Percentiles rank a stretch among this genome's conserved stretches.
phyloP scores from a whole-genome alignment of 208 protist species.

The Acanthamoeba castellanii region DNA sequence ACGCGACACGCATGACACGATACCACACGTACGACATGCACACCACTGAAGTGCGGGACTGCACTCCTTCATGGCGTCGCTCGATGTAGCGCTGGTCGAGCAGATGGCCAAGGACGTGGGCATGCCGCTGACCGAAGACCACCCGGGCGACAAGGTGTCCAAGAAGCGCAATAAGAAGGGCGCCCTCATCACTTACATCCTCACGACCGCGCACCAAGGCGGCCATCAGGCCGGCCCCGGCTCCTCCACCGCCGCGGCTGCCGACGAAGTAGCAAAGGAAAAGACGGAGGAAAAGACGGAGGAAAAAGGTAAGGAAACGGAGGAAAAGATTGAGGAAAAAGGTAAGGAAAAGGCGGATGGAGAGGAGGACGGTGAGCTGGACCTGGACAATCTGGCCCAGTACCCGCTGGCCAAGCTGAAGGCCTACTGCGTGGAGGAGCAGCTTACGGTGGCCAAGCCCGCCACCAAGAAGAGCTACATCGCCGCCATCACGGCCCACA shows the following conservation, averaged over 20 bases:
- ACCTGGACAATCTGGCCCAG: not conserved
- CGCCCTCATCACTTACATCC: not conserved
- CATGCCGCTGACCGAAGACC: not conserved
- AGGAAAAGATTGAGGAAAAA: not conserved
- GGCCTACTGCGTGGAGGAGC: not conserved
- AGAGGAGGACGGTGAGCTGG: not conserved
- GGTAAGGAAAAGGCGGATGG: not conserved
- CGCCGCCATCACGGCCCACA: not conserved
- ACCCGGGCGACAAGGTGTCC: not conserved
- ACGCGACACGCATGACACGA: not conserved
- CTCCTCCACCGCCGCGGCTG: not conserved
- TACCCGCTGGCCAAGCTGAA: not conserved
- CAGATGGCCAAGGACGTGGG: not conserved
- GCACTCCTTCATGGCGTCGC: not conserved
- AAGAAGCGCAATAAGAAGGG: not conserved
- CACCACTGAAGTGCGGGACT: not conserved
- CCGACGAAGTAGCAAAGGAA: not conserved
- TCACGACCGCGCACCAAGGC: not conserved
- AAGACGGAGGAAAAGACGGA: not conserved
- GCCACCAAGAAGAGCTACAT: conserved; percentile 25
- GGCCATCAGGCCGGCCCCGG: not conserved
- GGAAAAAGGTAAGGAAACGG: not conserved
- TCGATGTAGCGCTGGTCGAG: not conserved
- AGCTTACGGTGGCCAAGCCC: not conserved
- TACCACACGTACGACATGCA: not conserved